Percentiles rank a stretch among this genome's conserved stretches.
Evolutionary conservation across 1,284 basidiomycete species (phyloP).

Genomic region (Spongispora temasekensis): DNA sequence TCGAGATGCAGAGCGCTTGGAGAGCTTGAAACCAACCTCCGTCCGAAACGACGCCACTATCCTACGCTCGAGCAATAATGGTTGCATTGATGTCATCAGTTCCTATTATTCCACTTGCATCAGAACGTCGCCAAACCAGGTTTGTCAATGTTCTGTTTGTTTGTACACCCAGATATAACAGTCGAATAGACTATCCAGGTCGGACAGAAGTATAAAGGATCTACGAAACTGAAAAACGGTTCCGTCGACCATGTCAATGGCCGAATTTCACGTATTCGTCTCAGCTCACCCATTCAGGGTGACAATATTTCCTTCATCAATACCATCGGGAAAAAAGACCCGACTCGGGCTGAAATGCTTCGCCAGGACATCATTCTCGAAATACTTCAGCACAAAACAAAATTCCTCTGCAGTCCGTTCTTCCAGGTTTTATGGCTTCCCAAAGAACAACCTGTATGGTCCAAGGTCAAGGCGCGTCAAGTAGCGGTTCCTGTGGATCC

Average conservation of each 20-base stretch:
- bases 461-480: background rate
- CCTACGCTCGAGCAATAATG: too few species aligned
- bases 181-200: slow-evolving; percentile 19
- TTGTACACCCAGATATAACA: background rate
- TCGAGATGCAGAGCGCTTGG: slow-evolving; percentile 42
- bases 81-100: slow-evolving; percentile 46
- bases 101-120: slow-evolving; percentile 45
- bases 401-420: slow-evolving; percentile 45
- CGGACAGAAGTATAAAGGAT: slow-evolving; percentile 16
- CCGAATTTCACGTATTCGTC: slow-evolving; percentile 28
- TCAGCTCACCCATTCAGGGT: slow-evolving; percentile 21
- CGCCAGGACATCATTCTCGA: slow-evolving; percentile 39
- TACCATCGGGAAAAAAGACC: slow-evolving; percentile 45
- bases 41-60: too few species aligned
- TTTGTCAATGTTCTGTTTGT: slow-evolving; percentile 14
- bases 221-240: slow-evolving; percentile 15
- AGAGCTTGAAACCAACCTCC: slow-evolving; percentile 38
- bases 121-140: slow-evolving; percentile 35
- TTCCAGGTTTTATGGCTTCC: slow-evolving; percentile 46
- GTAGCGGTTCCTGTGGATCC: slow-evolving; percentile 2
- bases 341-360: slow-evolving; percentile 40
- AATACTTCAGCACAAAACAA: slow-evolving; percentile 37
- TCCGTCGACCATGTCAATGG: slow-evolving; percentile 15
- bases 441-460: slow-evolving; percentile 15
- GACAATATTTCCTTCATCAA: slow-evolving; percentile 32